phyloP scores from a whole-genome alignment of 768 basidiomycete genomes.

The Mycena metata region DNA sequence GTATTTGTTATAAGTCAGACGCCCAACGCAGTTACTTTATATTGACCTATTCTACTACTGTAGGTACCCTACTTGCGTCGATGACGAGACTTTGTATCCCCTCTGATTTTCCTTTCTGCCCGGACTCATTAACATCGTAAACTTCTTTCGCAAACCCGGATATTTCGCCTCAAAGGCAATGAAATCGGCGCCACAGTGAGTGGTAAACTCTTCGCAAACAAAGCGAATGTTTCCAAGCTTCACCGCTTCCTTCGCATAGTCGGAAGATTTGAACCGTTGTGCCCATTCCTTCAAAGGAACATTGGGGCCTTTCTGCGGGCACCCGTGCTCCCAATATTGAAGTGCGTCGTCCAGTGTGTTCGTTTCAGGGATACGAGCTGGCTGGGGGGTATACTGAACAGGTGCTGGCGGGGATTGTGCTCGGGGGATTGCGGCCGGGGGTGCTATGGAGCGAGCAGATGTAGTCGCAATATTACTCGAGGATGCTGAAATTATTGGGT shows the following conservation, averaged over 20 bases:
- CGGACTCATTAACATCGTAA: slow-evolving; percentile 25
- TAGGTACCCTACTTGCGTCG: slow-evolving; percentile 15
- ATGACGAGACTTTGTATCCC: slow-evolving; percentile 22
- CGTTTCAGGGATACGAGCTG: slow-evolving; percentile 34
- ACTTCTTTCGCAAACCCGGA: slow-evolving; percentile 20
- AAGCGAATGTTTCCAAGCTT: slow-evolving; percentile 24
- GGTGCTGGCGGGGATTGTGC: background rate
- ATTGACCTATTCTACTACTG: too few relatives aligned
- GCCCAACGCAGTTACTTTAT: too few relatives aligned
- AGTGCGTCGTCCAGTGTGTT: slow-evolving; percentile 39
- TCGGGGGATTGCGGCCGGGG: too few relatives aligned
- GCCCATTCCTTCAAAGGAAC: slow-evolving; percentile 36
- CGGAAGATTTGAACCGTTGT: slow-evolving; percentile 17
- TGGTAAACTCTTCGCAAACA: slow-evolving; percentile 18
- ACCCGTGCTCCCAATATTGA: slow-evolving; percentile 36
- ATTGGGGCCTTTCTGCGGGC: slow-evolving; percentile 29
- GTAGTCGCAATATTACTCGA: too few relatives aligned
- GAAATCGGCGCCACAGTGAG: slow-evolving; percentile 1
- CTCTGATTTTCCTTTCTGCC: slow-evolving; percentile 16
- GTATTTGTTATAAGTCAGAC: too few relatives aligned
- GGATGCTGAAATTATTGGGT: too few relatives aligned
- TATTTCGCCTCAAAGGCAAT: slow-evolving; percentile 2
- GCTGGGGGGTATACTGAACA: background rate
- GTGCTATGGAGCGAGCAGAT: too few relatives aligned
- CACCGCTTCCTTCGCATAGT: slow-evolving; percentile 26